phyloP scores from a whole-genome alignment of 768 basidiomycete genomes.

The Collybia nuda region DNA sequence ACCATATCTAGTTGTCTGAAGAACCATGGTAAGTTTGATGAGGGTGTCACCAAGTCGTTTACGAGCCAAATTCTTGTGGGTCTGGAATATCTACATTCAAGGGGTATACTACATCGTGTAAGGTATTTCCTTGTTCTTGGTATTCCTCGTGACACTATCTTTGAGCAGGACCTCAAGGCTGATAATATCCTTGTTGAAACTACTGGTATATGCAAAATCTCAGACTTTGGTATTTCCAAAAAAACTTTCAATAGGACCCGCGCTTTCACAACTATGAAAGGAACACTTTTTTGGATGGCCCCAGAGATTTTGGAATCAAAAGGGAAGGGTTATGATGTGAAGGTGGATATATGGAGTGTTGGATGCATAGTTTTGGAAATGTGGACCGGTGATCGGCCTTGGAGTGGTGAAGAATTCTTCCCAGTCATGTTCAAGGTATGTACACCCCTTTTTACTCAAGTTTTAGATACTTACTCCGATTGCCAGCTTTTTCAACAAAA shows the following conservation, averaged over 20 bases:
- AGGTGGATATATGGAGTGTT: slow-evolving; percentile 95
- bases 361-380: slow-evolving; percentile 95
- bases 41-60: slow-evolving; percentile 84
- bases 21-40: slow-evolving; percentile 79
- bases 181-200: slow-evolving; percentile 93
- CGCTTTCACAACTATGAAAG: slow-evolving; percentile 78
- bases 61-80: slow-evolving; percentile 84
- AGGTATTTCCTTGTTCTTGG: slow-evolving; percentile 10
- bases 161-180: slow-evolving; percentile 78
- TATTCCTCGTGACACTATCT: slow-evolving; percentile 3
- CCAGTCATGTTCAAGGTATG: slow-evolving; percentile 82
- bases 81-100: slow-evolving; percentile 82
- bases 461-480: neutral
- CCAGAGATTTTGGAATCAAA: slow-evolving; percentile 73
- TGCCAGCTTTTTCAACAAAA: slow-evolving; percentile 64
- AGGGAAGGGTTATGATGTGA: slow-evolving; percentile 82
- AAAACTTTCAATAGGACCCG: slow-evolving; percentile 61
- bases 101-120: slow-evolving; percentile 85
- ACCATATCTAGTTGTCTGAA: slow-evolving; percentile 78
- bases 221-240: slow-evolving; percentile 97
- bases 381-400: slow-evolving; percentile 91
- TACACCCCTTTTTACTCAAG: neutral
- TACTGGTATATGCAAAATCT: slow-evolving; percentile 87
- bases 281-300: slow-evolving; percentile 96
- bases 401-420: slow-evolving; percentile 72